Evolutionary conservation across 2,329 filamentous ascomycete species (phyloP), one percentile per base, ranked within the genome.

Genomic region (Mycosphaerella arachidis): DNA sequence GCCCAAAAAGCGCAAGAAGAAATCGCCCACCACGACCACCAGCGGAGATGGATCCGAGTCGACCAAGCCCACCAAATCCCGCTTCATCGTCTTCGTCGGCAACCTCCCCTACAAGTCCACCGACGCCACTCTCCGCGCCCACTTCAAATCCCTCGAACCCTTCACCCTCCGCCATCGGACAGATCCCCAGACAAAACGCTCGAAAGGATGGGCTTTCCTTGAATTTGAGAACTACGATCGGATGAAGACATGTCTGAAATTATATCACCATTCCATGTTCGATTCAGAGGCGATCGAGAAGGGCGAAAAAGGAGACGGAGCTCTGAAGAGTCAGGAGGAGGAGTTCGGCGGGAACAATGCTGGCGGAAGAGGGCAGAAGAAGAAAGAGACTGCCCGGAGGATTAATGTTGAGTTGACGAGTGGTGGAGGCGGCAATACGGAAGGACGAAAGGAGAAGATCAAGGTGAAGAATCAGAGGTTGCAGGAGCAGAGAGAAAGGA

Each of bases 331-430:
- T 56, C 57, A 60, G 50, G 55, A 55, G 35, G 51, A 60, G 6
- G 58, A 53, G 40, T 52, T 57, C 48, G 48, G 31, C 1, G 48
- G 57, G 52, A 53, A 62, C 80, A 43, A 3, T 3, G 50, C 10
- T 16, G 50, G 27, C 4, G 50, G 8, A 12, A 4, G 30, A 7
- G 20, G 27, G 20, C 16, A 30, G 30, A 59, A 61, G n/a, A 66
- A 69, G 58, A 67, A 72, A 80, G 86, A 75, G 78, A 80, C 64
- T 16, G 78, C 86, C 55, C 82, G 93, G 68, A 89, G 87, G 76
- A 95, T 97, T 70, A 97, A 96, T 72, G 90, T 97, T 29, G 93
- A 97, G 77, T 77, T 97, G 66, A 96, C 92, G 83, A 92, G 90
- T 40, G 82, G 82, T 55, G 92, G 92, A 45, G 93, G 93, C 61